Conservation (phyloP, 345 rosid species). For the Gynandropsis gynandra region DNA sequence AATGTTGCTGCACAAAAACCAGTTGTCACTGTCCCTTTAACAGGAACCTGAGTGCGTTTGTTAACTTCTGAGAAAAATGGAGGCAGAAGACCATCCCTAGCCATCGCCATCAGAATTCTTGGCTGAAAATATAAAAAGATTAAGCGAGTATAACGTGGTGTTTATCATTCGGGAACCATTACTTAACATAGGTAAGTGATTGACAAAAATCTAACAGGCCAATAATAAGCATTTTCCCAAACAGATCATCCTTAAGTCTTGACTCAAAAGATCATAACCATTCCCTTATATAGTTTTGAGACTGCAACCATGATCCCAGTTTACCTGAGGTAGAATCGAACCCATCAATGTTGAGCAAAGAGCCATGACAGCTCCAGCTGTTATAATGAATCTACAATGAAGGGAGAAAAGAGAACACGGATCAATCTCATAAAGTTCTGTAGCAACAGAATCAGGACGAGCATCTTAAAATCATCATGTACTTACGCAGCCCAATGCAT, state of each 20-base stretch:
- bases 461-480: constrained; percentile 3
- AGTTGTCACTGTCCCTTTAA: constrained; percentile 66
- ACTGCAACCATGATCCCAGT: constrained; percentile 3
- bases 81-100: constrained; percentile 90
- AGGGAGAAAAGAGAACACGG: constrained; percentile 10
- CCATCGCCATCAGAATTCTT: constrained; percentile 89
- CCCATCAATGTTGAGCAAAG: constrained; percentile 96
- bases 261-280: not conserved
- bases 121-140: constrained; percentile 43
- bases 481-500: constrained; percentile 99
- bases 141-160: not conserved
- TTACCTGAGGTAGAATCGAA: constrained; percentile 93
- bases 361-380: constrained; percentile 88
- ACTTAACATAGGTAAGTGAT: no score
- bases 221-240: not conserved
- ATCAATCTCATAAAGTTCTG: not conserved
- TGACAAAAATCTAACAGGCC: no score
- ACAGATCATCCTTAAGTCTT: not conserved
- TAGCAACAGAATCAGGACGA: not conserved
- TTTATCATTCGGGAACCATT: no score
- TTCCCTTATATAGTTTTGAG: not conserved
- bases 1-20: constrained; percentile 63
- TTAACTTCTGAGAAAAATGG: constrained; percentile 73
- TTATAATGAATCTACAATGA: constrained; percentile 62
- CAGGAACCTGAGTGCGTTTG: constrained; percentile 60